phyloP scores from a whole-genome alignment of 164 flowering plant genomes.

The Tinospora cordifolia region DNA sequence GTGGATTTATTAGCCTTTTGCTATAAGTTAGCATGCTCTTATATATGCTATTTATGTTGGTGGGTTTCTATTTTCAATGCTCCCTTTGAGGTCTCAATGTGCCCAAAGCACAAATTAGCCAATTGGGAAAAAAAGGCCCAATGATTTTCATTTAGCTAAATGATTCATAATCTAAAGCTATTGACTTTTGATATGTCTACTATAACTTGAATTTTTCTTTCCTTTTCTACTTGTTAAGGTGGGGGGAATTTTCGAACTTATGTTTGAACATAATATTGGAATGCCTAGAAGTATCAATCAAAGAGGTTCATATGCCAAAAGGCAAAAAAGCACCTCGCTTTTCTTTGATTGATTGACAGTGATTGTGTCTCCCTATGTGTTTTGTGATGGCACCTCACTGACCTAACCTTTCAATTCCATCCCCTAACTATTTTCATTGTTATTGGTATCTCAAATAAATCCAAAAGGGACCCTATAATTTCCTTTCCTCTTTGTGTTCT shows the following conservation, averaged over 20 bases:
- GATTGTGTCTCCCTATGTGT: too few relatives aligned
- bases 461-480: background rate
- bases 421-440: background rate
- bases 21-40: too few relatives aligned
- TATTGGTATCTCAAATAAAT: background rate
- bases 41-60: too few relatives aligned
- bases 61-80: too few relatives aligned
- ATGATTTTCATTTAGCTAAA: background rate
- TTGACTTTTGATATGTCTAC: background rate
- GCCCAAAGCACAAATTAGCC: too few relatives aligned
- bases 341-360: background rate
- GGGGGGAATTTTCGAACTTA: background rate
- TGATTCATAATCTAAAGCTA: background rate
- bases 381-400: background rate
- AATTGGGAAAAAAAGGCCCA: too few relatives aligned
- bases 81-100: too few relatives aligned
- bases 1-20: too few relatives aligned
- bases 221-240: background rate
- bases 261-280: background rate
- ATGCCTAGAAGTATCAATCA: background rate
- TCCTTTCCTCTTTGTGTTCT: background rate
- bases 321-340: conserved; percentile 2
- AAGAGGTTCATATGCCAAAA: background rate
- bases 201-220: background rate
- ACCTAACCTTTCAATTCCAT: background rate